Evolutionary conservation across 306 rosid species (phyloP).

Genomic region (Sophora flavescens): DNA sequence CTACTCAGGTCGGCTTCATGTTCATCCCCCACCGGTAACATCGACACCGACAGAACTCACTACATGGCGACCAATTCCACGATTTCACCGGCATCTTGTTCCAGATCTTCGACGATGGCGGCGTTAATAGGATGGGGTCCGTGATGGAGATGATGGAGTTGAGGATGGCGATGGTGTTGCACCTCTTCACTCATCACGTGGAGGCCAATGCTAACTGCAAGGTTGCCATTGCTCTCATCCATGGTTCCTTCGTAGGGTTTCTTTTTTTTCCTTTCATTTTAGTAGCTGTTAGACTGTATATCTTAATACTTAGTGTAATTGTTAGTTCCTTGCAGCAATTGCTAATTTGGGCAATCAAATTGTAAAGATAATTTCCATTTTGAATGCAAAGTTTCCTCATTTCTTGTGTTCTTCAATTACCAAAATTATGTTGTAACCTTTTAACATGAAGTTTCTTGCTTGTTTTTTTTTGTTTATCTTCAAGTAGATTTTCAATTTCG

Average conservation of each 20-base stretch:
- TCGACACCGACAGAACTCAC: constrained; percentile 72
- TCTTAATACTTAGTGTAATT: not conserved
- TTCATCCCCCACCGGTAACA: constrained; percentile 89
- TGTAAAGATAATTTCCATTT: not conserved
- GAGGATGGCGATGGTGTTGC: constrained; percentile 72
- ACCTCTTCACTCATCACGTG: constrained; percentile 80
- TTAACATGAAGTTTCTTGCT: no score
- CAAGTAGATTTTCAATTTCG: no score
- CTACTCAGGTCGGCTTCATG: constrained; percentile 82
- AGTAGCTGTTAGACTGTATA: constrained; percentile 23
- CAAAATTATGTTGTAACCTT: not conserved
- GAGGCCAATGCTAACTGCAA: constrained; percentile 65
- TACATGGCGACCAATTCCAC: constrained; percentile 84
- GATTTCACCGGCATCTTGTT: constrained; percentile 72
- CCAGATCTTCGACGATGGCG: constrained; percentile 29
- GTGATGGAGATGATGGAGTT: constrained; percentile 76
- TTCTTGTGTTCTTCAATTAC: not conserved
- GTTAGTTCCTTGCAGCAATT: not conserved
- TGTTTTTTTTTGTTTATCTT: no score
- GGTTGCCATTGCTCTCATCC: constrained; percentile 65
- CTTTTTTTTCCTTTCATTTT: constrained; percentile 56
- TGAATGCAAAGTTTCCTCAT: not conserved
- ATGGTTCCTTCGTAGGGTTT: constrained; percentile 86
- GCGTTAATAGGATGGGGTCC: constrained; percentile 50
- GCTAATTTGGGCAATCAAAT: not conserved